These are phyloP conservation scores for Mediolabrus comicus DNA, from an alignment of 108 stramenopile genomes.

Conservation along the genomic window DNA sequence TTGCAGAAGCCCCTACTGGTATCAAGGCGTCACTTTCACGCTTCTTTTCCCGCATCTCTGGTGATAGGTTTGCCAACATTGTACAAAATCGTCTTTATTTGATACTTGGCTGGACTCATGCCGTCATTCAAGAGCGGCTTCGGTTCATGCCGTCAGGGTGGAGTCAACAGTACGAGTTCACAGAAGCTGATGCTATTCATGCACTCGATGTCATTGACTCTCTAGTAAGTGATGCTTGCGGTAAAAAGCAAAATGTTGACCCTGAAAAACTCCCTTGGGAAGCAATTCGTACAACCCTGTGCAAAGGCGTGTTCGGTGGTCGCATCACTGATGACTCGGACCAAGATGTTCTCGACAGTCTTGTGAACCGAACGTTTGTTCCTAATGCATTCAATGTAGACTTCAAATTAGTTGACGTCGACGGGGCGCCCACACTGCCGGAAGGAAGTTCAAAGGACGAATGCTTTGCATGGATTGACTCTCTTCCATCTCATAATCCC, in stretches of 20 bases:
- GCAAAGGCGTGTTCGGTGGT: constrained; percentile 83
- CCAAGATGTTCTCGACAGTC: constrained; percentile 66
- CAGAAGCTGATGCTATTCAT: constrained; percentile 92
- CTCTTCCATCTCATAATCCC: constrained; percentile 68
- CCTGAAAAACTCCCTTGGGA: constrained; percentile 89
- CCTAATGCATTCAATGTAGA: constrained; percentile 68
- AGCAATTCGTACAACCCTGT: constrained; percentile 77
- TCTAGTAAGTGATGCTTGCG: constrained; percentile 56
- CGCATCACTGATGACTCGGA: constrained; percentile 65
- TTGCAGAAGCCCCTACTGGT: constrained; percentile 95
- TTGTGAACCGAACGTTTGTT: constrained; percentile 60
- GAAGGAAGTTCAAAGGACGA: constrained; percentile 74
- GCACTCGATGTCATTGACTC: constrained; percentile 91
- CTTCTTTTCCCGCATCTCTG: constrained; percentile 84
- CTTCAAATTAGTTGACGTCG: constrained; percentile 65
- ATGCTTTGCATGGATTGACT: constrained; percentile 71
- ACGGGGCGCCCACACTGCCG: constrained; percentile 62
- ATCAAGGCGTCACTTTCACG: constrained; percentile 89
- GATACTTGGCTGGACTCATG: constrained; percentile 93
- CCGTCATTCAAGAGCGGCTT: constrained; percentile 95
- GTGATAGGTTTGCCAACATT: constrained; percentile 54
- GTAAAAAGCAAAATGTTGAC: constrained; percentile 52
- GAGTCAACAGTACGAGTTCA: constrained; percentile 95
- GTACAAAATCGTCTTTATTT: constrained; percentile 88
- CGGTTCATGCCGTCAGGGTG: constrained; percentile 94